Percentiles rank a stretch among this genome's conserved stretches.
Conservation (phyloP, 2,329 filamentous ascomycete genomes). For the Epichloe coenophiala region DNA sequence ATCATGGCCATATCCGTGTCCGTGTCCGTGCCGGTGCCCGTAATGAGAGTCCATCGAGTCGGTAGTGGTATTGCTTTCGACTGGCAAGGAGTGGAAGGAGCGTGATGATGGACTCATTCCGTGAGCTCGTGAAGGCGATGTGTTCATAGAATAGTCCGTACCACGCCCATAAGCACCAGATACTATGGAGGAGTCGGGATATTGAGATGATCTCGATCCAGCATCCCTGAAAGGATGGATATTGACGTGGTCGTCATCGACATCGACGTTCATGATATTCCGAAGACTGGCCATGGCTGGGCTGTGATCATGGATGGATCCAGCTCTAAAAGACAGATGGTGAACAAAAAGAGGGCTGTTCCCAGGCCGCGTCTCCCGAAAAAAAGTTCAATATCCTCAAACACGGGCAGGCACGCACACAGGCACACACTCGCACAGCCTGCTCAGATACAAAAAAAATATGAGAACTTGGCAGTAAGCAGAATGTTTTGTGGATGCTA, state of each 20-base stretch:
- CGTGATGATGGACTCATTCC: constrained; percentile 21
- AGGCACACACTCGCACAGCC: constrained; percentile 25
- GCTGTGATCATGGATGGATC: constrained; percentile 25
- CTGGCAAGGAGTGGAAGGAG: constrained; percentile 13
- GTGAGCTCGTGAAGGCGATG: constrained; percentile 19
- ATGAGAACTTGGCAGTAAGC: constrained; percentile 4
- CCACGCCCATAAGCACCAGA: constrained; percentile 13
- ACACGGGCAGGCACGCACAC: neutral
- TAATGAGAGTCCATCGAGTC: constrained; percentile 35
- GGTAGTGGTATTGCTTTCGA: constrained; percentile 30
- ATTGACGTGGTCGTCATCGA: constrained; percentile 33
- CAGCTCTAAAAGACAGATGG: constrained; percentile 3
- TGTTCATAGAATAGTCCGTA: constrained; percentile 13
- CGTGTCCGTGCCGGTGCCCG: constrained; percentile 11
- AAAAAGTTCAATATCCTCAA: constrained; percentile 4
- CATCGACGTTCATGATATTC: constrained; percentile 43
- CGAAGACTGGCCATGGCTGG: constrained; percentile 39
- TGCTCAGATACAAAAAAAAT: constrained; percentile 15
- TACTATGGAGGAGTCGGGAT: constrained; percentile 19
- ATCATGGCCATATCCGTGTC: constrained; percentile 12
- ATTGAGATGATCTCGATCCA: constrained; percentile 19
- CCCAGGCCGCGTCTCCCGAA: constrained; percentile 1
- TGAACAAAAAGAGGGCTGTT: neutral
- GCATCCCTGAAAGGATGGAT: constrained; percentile 29
- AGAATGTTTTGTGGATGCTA: constrained; percentile 3